Evolutionary conservation across 2,329 filamentous ascomycete genomes (phyloP).

Genomic region (Botrytis sinoallii): DNA sequence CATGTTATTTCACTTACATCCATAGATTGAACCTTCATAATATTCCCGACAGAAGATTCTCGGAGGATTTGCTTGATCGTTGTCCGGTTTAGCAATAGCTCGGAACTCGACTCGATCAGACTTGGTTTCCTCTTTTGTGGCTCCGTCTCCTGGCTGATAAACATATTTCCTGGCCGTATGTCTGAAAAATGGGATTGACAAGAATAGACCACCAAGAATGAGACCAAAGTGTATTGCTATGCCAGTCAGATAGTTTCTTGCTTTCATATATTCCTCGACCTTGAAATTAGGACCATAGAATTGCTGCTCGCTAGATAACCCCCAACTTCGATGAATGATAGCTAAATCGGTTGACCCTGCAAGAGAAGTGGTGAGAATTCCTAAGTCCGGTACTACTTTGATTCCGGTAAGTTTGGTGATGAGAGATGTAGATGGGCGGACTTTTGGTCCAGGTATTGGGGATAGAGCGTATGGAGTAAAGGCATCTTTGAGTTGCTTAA

Average conservation of each 20-base stretch:
- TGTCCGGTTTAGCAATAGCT: constrained; percentile 61
- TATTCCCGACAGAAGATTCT: constrained; percentile 52
- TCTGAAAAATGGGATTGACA: constrained; percentile 40
- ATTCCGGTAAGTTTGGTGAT: constrained; percentile 50
- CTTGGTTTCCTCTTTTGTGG: constrained; percentile 49
- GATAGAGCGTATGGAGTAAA: constrained; percentile 55
- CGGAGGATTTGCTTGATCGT: constrained; percentile 38
- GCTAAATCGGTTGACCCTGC: constrained; percentile 50
- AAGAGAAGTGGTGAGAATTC: constrained; percentile 53
- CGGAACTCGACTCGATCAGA: constrained; percentile 62
- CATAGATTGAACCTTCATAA: constrained; percentile 62
- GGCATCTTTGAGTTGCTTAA: constrained; percentile 47
- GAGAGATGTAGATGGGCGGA: constrained; percentile 32
- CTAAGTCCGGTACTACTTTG: constrained; percentile 49
- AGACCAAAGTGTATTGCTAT: constrained; percentile 50
- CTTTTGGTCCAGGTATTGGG: constrained; percentile 45
- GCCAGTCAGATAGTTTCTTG: constrained; percentile 50
- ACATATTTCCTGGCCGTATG: constrained; percentile 45
- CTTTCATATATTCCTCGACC: constrained; percentile 53
- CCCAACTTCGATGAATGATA: constrained; percentile 61
- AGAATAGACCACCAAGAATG: constrained; percentile 43
- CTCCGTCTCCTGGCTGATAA: constrained; percentile 54
- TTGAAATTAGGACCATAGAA: constrained; percentile 61
- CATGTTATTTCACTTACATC: constrained; percentile 45
- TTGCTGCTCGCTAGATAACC: constrained; percentile 47